Base-by-base conservation (phyloP, 1,284 basidiomycete genomes). In the Filobasidium uniguttulatum region DNA sequence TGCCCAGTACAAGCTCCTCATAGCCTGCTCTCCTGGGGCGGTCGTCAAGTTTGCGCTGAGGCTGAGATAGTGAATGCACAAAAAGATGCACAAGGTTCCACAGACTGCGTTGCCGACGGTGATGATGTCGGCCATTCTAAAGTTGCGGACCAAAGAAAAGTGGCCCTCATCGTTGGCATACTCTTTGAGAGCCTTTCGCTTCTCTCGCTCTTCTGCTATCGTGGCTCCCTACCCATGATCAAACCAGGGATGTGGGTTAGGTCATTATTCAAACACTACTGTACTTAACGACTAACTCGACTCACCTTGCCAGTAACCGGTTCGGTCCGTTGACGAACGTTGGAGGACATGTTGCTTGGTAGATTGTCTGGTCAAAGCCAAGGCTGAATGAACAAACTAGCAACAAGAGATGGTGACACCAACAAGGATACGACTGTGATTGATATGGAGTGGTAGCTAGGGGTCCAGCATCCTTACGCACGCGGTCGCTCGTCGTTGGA, bases 21-120 rank as follows among this genome's bases (percentile, higher is more conserved):
- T 35, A 2, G 69, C 68, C 23, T 60, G 57, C 15, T 55, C 36
- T 4, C 60, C 57, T 0, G 64, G 63, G 9, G 67, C 64, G 10
- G 40, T 50, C 3, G 46, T 34, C 8, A 67, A 56, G 66, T 98
- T 87, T 57, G 82, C 80, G 25, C 84, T 84, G 48, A 86, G 62
- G 56, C 93, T 76, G 70, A 93, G 93, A 53, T 82, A 81, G 34
- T 84, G 88, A 7, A 87, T 91, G 31, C 85, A 90, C 67, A 93
- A 93, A 57, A 99, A 77, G 60, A 69, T 68, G 35, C 91, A 96
- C 60, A 96, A 83, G 14, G 87, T 87, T 52, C 94, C 94, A 71
- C 94, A 99, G 66, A 98, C 86, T 35, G 94, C 94, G 66, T 99
- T 99, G 83, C 94, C 93, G 58, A 99, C 88, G n/a, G 93, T 99